Evolutionary conservation across 2,329 filamentous ascomycete species (phyloP).

Genomic region (Epichloe hybrida): DNA sequence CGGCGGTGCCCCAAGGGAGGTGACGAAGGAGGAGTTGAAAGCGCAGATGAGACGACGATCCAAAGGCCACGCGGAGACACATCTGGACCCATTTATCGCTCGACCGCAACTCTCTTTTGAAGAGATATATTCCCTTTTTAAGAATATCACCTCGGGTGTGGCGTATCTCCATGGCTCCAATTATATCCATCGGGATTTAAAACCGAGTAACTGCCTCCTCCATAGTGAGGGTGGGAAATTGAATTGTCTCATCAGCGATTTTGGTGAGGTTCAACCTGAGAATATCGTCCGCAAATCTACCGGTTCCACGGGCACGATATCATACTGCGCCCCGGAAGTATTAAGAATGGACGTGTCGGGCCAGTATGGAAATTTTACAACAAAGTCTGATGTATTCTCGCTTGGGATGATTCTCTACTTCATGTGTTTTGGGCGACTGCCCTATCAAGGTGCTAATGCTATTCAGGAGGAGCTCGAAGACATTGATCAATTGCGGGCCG

Average conservation of each 20-base stretch:
- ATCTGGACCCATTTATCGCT: constrained; percentile 29
- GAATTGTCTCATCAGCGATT: constrained; percentile 86
- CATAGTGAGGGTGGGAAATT: constrained; percentile 61
- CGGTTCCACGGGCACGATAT: constrained; percentile 89
- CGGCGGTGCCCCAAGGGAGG: constrained; percentile 47
- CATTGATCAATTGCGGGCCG: constrained; percentile 66
- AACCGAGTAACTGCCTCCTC: constrained; percentile 88
- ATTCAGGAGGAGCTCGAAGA: constrained; percentile 88
- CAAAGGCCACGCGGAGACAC: constrained; percentile 57
- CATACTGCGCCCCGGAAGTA: constrained; percentile 94
- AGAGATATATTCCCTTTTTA: constrained; percentile 97
- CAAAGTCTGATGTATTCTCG: constrained; percentile 96
- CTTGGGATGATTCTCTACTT: constrained; percentile 98
- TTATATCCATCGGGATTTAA: constrained; percentile 92
- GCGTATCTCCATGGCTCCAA: constrained; percentile 81
- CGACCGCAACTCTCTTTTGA: constrained; percentile 53
- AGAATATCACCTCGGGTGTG: constrained; percentile 83
- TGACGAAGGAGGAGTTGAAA: constrained; percentile 75
- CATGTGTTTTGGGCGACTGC: constrained; percentile 83
- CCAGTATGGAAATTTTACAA: constrained; percentile 81
- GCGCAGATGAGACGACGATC: constrained; percentile 74
- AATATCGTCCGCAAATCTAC: constrained; percentile 75
- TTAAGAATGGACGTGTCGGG: constrained; percentile 56
- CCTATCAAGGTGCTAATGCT: constrained; percentile 71
- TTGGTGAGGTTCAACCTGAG: constrained; percentile 87